Percentiles rank a stretch among this genome's conserved stretches.
phyloP scores from a whole-genome alignment of 2,329 filamentous ascomycete species.

The Leptosphaerulina australis region DNA sequence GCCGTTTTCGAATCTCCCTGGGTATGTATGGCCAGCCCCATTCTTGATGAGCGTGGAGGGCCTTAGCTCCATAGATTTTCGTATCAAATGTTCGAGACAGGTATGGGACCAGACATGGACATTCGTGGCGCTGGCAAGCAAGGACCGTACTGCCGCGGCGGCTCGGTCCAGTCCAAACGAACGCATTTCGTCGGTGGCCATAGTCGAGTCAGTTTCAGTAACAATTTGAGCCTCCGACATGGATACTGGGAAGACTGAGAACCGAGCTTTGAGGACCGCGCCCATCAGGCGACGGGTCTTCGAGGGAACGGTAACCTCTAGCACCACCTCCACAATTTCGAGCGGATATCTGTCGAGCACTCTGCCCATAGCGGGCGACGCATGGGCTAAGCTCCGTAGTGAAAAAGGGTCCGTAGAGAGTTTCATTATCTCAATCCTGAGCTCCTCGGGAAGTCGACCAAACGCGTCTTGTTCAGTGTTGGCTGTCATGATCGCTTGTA shows the following conservation, averaged over 20 bases:
- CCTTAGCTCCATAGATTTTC: slow-evolving; percentile 6
- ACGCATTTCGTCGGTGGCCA: neutral
- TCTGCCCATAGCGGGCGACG: slow-evolving; percentile 11
- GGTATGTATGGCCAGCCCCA: neutral
- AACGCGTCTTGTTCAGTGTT: slow-evolving; percentile 6
- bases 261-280: neutral
- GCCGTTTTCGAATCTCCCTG: slow-evolving; percentile 2
- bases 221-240: neutral
- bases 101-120: slow-evolving; percentile 11
- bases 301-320: slow-evolving; percentile 6
- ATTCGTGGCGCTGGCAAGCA: slow-evolving; percentile 7
- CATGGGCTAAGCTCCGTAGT: slow-evolving; percentile 7
- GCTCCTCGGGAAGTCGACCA: slow-evolving; percentile 9
- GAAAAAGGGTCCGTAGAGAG: slow-evolving; percentile 3
- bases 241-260: neutral
- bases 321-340: slow-evolving; percentile 10
- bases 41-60: slow-evolving; percentile 8
- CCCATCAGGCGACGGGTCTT: neutral
- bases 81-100: slow-evolving; percentile 17
- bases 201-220: neutral
- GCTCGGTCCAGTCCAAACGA: neutral
- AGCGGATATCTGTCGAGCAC: slow-evolving; percentile 13
- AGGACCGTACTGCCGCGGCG: slow-evolving; percentile 1
- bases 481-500: neutral
- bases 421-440: slow-evolving; percentile 8